These are phyloP conservation scores for Claviceps purpurea DNA, from an alignment of 2,329 filamentous ascomycete species.

Conservation along the genomic window DNA sequence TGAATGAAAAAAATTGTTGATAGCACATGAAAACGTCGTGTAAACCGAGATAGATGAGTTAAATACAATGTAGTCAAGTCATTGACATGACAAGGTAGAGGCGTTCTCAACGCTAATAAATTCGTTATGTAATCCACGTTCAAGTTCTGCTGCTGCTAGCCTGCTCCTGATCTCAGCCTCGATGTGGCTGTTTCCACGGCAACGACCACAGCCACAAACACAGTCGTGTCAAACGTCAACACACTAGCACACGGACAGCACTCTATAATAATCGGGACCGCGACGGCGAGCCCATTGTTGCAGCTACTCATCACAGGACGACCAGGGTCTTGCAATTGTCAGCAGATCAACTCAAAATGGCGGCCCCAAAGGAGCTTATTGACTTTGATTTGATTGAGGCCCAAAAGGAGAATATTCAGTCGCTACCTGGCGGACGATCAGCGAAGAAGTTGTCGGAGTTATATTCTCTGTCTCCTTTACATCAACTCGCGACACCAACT, in stretches of 20 bases:
- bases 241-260: background rate
- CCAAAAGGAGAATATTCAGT: conserved; percentile 97
- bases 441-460: conserved; percentile 77
- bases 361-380: conserved; percentile 39
- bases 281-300: background rate
- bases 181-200: conserved; percentile 8
- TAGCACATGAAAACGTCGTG: background rate
- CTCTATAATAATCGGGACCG: background rate
- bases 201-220: conserved; percentile 3
- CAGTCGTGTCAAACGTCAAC: conserved; percentile 9
- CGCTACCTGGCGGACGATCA: conserved; percentile 74
- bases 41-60: background rate
- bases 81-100: too few species aligned
- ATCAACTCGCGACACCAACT: conserved; percentile 47
- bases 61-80: background rate
- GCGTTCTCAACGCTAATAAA: too few species aligned
- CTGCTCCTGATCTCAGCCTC: background rate
- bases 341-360: conserved; percentile 28
- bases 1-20: background rate
- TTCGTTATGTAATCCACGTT: too few species aligned
- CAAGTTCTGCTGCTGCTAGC: too few species aligned
- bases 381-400: conserved; percentile 88
- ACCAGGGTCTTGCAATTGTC: conserved; percentile 5
- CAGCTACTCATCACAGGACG: background rate
- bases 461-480: conserved; percentile 54